Conservation (phyloP, 2,329 filamentous ascomycete species). For the Bipolaris sorokiniana region DNA sequence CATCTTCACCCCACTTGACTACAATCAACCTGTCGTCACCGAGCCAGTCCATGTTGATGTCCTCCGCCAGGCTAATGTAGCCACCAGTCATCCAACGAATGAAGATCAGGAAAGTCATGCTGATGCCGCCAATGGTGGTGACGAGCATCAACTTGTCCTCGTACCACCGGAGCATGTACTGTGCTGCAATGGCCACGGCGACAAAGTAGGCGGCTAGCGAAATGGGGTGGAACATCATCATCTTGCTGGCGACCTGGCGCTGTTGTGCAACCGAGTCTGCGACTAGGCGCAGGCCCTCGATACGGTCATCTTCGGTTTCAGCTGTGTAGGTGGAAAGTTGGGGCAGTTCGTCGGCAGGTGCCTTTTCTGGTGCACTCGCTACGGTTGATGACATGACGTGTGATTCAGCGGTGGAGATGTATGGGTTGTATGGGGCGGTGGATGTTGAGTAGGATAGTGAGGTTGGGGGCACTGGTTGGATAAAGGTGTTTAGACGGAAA, state of each 20-base stretch:
- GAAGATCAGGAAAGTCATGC: slow-evolving; percentile 67
- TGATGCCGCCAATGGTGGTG: slow-evolving; percentile 65
- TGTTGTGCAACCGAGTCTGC: slow-evolving; percentile 85
- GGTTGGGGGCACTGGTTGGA: slow-evolving; percentile 61
- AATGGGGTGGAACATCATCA: slow-evolving; percentile 55
- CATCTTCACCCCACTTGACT: slow-evolving; percentile 68
- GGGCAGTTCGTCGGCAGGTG: slow-evolving; percentile 50
- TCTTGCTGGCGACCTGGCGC: slow-evolving; percentile 68
- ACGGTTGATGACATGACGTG: slow-evolving; percentile 47
- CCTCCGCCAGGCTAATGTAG: slow-evolving; percentile 69
- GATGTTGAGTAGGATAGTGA: slow-evolving; percentile 54
- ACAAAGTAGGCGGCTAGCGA: slow-evolving; percentile 50
- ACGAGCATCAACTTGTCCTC: slow-evolving; percentile 62
- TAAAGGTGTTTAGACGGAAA: slow-evolving; percentile 52
- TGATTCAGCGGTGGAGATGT: slow-evolving; percentile 47
- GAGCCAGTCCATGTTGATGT: slow-evolving; percentile 68
- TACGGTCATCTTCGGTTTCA: slow-evolving; percentile 62
- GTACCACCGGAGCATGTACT: slow-evolving; percentile 49
- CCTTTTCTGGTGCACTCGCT: slow-evolving; percentile 29
- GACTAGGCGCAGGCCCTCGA: slow-evolving; percentile 73
- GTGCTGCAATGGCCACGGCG: slow-evolving; percentile 48
- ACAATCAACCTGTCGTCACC: slow-evolving; percentile 60
- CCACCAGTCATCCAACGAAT: slow-evolving; percentile 66
- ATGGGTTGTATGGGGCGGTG: slow-evolving; percentile 42
- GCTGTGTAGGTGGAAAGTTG: slow-evolving; percentile 66